A percentile compares a stretch with the other conserved stretches of the same genome.
These are phyloP conservation scores for Chalara sp. DNA, from an alignment of 2,329 filamentous ascomycete genomes.

Conservation along the genomic window DNA sequence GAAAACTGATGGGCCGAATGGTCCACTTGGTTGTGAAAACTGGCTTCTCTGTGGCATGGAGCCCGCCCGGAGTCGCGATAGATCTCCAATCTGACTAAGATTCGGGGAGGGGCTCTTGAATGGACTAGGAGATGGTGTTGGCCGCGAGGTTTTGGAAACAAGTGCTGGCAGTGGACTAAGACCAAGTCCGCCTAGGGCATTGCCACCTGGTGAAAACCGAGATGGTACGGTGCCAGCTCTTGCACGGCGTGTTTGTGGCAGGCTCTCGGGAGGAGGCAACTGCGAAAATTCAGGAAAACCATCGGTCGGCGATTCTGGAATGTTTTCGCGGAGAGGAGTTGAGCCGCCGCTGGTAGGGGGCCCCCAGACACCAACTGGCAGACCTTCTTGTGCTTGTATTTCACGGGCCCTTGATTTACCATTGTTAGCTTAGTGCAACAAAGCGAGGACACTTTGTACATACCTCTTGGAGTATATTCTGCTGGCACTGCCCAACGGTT, in stretches of 20 bases:
- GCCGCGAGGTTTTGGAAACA: constrained; percentile 72
- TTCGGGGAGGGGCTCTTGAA: constrained; percentile 65
- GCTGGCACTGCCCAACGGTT: constrained; percentile 54
- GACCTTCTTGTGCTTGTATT: constrained; percentile 93
- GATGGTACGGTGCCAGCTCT: constrained; percentile 96
- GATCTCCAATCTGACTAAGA: constrained; percentile 37
- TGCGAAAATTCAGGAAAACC: constrained; percentile 87
- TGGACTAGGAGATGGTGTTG: constrained; percentile 80
- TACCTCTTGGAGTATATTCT: constrained; percentile 92
- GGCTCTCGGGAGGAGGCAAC: constrained; percentile 57
- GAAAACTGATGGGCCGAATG: constrained; percentile 88
- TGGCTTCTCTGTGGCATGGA: constrained; percentile 88
- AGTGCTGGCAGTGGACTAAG: constrained; percentile 40
- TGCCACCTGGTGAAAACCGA: constrained; percentile 74
- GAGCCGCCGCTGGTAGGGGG: constrained; percentile 95
- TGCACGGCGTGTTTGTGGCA: constrained; percentile 66
- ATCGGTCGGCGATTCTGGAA: constrained; percentile 93
- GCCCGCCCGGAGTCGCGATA: constrained; percentile 82
- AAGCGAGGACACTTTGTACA: constrained; percentile 26
- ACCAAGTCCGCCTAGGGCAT: constrained; percentile 51
- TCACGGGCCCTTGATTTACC: constrained; percentile 67
- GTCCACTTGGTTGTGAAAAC: constrained; percentile 50
- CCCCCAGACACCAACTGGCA: constrained; percentile 75
- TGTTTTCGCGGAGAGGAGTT: constrained; percentile 91
- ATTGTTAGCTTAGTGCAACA: constrained; percentile 6